Percentiles rank a stretch among this genome's conserved stretches.
Conservation (phyloP, 805 yeast species). For the Wickerhamomyces queroliae region DNA sequence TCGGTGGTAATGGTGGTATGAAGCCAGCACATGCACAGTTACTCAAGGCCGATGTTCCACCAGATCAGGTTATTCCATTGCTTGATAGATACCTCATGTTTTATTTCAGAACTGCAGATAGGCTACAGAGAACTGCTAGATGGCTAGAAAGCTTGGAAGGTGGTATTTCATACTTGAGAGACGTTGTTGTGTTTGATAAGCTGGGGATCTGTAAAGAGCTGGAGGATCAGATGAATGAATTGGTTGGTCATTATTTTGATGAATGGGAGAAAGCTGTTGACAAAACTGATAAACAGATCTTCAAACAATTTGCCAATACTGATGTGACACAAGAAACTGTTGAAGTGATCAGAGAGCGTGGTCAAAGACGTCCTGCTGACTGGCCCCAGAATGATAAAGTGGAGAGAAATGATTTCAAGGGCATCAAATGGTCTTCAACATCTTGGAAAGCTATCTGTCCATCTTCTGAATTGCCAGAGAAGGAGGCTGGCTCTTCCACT, state of each 20-base stretch:
- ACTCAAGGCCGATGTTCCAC: conserved; percentile 27
- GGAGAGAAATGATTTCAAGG: conserved; percentile 22
- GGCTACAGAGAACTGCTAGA: conserved; percentile 32
- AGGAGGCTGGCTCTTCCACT: conserved; percentile 27
- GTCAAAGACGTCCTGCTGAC: conserved; percentile 31
- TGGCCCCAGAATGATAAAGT: conserved; percentile 25
- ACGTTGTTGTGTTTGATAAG: conserved; percentile 28
- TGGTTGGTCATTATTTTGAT: conserved; percentile 29
- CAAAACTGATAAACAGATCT: conserved; percentile 16
- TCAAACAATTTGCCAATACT: conserved; percentile 29
- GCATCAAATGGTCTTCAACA: conserved; percentile 26
- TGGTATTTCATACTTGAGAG: conserved; percentile 29
- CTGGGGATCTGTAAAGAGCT: conserved; percentile 29
- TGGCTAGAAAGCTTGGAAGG: conserved; percentile 32
- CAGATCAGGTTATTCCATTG: conserved; percentile 30
- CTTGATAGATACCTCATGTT: conserved; percentile 33
- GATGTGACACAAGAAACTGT: conserved; percentile 24
- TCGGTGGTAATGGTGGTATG: conserved; percentile 36
- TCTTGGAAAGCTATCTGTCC: conserved; percentile 25
- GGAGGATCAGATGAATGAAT: conserved; percentile 27
- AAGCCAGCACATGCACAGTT: conserved; percentile 33
- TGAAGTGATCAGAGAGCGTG: conserved; percentile 29
- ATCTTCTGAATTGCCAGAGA: conserved; percentile 22
- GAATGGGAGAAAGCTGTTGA: conserved; percentile 28
- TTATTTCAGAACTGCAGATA: conserved; percentile 31